Conservation (phyloP, 768 basidiomycete species). For the Mycena leptocephala region DNA sequence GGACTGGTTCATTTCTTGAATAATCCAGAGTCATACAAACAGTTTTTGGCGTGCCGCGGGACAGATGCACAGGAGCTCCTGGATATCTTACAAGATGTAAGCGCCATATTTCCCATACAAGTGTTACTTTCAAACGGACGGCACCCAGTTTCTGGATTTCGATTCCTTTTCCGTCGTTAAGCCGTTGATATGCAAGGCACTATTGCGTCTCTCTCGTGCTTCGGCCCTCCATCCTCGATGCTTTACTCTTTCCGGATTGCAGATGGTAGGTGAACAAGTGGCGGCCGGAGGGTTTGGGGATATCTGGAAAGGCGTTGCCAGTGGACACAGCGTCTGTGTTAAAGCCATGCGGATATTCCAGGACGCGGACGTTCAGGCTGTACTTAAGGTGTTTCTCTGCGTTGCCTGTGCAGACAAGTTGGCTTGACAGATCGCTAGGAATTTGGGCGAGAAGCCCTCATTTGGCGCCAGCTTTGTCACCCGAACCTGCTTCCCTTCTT, state of each 20-base stretch:
- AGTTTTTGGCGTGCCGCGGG: constrained; percentile 4
- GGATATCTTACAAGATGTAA: constrained; percentile 29
- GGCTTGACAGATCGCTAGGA: neutral
- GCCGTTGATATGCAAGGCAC: constrained; percentile 6
- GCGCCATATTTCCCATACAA: neutral
- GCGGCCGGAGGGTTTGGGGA: constrained; percentile 31
- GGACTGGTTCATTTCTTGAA: neutral
- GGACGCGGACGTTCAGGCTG: neutral
- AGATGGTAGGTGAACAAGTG: constrained; percentile 24
- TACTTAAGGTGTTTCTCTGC: constrained; percentile 1
- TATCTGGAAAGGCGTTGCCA: constrained; percentile 25
- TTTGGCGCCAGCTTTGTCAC: constrained; percentile 38
- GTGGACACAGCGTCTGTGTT: constrained; percentile 27
- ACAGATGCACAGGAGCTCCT: constrained; percentile 15
- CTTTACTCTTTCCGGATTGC: constrained; percentile 11
- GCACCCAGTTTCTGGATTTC: constrained; percentile 9
- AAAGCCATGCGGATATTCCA: constrained; percentile 30
- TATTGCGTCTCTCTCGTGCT: constrained; percentile 21
- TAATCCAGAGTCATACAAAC: neutral
- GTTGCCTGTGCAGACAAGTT: neutral
- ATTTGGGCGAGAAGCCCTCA: constrained; percentile 37
- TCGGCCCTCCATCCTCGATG: constrained; percentile 28
- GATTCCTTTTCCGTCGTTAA: neutral
- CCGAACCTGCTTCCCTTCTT: constrained; percentile 42
- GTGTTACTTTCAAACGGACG: neutral